Percentiles rank a stretch among this genome's conserved stretches.
phyloP scores from a whole-genome alignment of 768 basidiomycete species.

The Tubosaeta sp. region DNA sequence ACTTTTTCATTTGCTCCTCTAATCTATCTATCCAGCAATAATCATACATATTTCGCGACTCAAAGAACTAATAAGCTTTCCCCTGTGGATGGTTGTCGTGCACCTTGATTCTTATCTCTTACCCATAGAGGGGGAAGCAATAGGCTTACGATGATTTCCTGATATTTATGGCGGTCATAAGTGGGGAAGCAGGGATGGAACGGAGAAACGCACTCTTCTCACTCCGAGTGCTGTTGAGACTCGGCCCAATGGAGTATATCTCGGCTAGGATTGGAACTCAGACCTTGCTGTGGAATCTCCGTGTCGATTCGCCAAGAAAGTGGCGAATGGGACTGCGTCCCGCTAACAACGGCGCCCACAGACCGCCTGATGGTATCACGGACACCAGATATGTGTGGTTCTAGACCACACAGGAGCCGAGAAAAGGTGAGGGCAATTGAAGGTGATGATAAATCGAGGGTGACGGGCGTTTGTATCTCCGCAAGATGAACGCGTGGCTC shows the following conservation, averaged over 20 bases:
- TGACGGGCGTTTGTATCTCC: background rate
- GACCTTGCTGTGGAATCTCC: background rate
- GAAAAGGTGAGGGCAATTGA: background rate
- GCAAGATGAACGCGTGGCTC: conserved; percentile 8
- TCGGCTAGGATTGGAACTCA: background rate
- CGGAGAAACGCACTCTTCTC: no score
- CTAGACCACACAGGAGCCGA: conserved; percentile 1
- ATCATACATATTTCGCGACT: no score
- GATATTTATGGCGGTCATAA: no score
- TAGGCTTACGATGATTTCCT: no score
- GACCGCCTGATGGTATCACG: background rate
- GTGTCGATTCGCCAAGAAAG: conserved; percentile 11
- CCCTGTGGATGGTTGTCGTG: no score
- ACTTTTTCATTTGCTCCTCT: no score
- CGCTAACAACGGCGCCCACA: conserved; percentile 1
- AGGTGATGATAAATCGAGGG: conserved; percentile 7
- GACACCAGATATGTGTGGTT: background rate
- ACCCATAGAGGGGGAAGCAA: no score
- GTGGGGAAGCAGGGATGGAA: no score
- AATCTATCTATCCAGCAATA: no score
- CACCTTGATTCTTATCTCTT: no score
- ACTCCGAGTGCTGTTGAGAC: background rate
- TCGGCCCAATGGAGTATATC: conserved; percentile 2
- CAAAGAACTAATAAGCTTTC: no score
- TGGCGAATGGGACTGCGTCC: background rate